Conservation (phyloP, 129 eudicot genomes). For the Chrysanthemum seticuspe region DNA sequence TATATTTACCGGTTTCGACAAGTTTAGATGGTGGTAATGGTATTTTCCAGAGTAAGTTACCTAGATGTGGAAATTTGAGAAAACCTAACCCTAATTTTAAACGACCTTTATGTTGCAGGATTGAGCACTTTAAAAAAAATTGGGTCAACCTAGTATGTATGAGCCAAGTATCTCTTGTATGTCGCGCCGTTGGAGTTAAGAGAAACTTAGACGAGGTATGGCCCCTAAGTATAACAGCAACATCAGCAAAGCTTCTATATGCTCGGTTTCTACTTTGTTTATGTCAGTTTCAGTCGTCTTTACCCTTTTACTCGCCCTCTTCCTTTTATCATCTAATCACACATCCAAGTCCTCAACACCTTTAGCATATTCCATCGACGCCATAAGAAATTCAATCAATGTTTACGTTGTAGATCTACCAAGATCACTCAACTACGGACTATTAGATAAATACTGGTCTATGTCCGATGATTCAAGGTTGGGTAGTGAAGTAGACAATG, state of each 20-base stretch:
- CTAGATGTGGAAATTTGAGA: too few species aligned
- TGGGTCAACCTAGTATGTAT: too few species aligned
- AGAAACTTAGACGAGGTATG: neutral
- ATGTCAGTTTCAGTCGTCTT: constrained; percentile 26
- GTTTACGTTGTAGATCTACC: constrained; percentile 75
- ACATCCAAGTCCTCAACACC: constrained; percentile 24
- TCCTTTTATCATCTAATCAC: constrained; percentile 17
- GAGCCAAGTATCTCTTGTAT: too few species aligned
- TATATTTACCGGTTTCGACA: too few species aligned
- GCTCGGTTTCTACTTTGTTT: constrained; percentile 33
- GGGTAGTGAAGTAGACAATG: constrained; percentile 82
- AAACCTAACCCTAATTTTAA: too few species aligned
- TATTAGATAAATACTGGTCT: constrained; percentile 75
- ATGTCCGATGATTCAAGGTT: constrained; percentile 57
- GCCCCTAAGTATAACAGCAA: constrained; percentile 20
- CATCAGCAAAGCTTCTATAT: constrained; percentile 23
- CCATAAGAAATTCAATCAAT: constrained; percentile 49
- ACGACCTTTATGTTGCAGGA: too few species aligned
- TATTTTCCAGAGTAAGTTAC: too few species aligned
- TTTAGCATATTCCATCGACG: constrained; percentile 56
- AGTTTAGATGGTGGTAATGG: too few species aligned
- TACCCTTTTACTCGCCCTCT: constrained; percentile 29
- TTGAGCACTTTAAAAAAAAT: too few species aligned
- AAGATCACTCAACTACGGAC: constrained; percentile 86
- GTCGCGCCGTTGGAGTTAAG: too few species aligned